These are phyloP conservation scores for Nothomitra cinnamomea DNA, from an alignment of 2,329 filamentous ascomycete species.

Conservation along the genomic window DNA sequence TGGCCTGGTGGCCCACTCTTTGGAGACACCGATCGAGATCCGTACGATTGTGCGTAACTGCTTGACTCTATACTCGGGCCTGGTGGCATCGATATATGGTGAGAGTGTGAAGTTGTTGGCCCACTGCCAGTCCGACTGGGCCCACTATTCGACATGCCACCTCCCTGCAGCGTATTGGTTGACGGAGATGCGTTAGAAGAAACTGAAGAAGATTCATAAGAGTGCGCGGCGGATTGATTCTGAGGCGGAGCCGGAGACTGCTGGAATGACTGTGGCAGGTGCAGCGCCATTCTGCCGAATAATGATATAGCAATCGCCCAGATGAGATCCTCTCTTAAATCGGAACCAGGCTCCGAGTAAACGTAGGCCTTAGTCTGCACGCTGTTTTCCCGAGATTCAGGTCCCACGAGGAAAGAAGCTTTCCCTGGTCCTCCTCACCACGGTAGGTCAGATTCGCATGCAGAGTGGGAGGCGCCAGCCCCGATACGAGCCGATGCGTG, in stretches of 20 bases:
- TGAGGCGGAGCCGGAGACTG: conserved; percentile 3
- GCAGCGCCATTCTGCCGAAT: neutral
- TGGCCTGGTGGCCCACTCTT: conserved; percentile 15
- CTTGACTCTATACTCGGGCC: neutral
- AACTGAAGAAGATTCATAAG: conserved; percentile 18
- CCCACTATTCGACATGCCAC: neutral
- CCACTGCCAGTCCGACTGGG: neutral
- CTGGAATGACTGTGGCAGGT: conserved; percentile 4
- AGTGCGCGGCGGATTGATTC: neutral
- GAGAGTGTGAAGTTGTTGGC: neutral
- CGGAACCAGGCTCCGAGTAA: neutral
- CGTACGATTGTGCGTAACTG: conserved; percentile 6
- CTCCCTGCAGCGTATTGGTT: conserved; percentile 1
- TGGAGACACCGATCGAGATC: conserved; percentile 6
- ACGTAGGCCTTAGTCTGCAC: neutral
- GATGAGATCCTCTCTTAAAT: neutral
- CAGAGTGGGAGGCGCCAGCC: neutral
- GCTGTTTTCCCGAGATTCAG: neutral
- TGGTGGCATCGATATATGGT: conserved; percentile 2
- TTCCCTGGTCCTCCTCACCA: neutral
- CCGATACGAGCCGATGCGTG: neutral
- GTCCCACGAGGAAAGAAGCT: neutral
- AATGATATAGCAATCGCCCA: neutral
- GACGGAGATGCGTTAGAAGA: conserved; percentile 19
- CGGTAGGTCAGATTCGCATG: neutral